A percentile compares a stretch with the other conserved stretches of the same genome.
Conservation (phyloP, 805 yeast species). For the Lipomyces sp. region DNA sequence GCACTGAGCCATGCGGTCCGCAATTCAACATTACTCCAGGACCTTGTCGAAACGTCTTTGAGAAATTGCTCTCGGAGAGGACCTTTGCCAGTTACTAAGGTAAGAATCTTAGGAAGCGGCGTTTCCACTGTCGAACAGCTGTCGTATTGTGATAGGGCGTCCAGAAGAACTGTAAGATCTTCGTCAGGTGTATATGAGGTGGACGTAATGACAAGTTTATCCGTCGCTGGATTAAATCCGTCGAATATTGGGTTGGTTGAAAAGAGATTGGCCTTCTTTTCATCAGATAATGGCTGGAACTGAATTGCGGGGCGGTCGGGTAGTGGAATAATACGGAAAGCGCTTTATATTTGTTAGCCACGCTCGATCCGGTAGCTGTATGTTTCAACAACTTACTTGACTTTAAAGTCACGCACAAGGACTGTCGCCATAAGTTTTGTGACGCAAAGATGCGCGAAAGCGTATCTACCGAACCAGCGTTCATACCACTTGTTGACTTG, state of each 20-base stretch:
- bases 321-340: slow-evolving; percentile 62
- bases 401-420: slow-evolving; percentile 59
- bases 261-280: slow-evolving; percentile 45
- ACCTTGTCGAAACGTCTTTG: slow-evolving; percentile 52
- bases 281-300: slow-evolving; percentile 58
- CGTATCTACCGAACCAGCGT: slow-evolving; percentile 57
- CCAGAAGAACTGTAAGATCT: slow-evolving; percentile 71
- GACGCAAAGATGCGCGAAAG: slow-evolving; percentile 79
- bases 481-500: slow-evolving; percentile 67
- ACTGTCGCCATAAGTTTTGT: slow-evolving; percentile 72
- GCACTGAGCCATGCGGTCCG: slow-evolving; percentile 75
- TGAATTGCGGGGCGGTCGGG: slow-evolving; percentile 83
- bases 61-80: slow-evolving; percentile 67
- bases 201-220: slow-evolving; percentile 77
- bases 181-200: slow-evolving; percentile 98
- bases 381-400: slow-evolving; percentile 44
- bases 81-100: slow-evolving; percentile 97
- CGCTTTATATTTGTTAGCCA: slow-evolving; percentile 15
- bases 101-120: slow-evolving; percentile 48
- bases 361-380: background rate
- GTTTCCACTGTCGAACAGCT: slow-evolving; percentile 23
- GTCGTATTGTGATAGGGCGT: slow-evolving; percentile 70
- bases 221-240: slow-evolving; percentile 48
- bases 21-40: slow-evolving; percentile 58
- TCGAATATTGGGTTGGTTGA: slow-evolving; percentile 45